Percentiles rank a stretch among this genome's conserved stretches.
These are phyloP conservation scores for Salix arbutifolia DNA, from an alignment of 345 rosid species.

Conservation along the genomic window DNA sequence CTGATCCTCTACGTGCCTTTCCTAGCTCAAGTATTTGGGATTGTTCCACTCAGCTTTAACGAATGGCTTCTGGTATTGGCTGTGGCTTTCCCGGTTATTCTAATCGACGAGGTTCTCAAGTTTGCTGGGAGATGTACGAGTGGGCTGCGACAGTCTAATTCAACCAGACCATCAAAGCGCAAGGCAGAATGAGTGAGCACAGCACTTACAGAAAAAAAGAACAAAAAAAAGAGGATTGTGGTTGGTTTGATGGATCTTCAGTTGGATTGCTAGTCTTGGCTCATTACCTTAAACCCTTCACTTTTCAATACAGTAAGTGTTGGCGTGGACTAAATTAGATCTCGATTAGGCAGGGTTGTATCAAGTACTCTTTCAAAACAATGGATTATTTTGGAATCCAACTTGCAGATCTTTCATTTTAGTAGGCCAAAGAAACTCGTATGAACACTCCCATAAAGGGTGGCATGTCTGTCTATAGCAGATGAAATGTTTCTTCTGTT, in stretches of 20 bases:
- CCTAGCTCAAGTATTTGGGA: constrained; percentile 75
- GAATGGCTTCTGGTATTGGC: constrained; percentile 89
- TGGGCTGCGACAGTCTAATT: constrained; percentile 28
- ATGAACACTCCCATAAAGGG: background rate
- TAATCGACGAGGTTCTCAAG: constrained; percentile 82
- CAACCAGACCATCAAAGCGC: constrained; percentile 38
- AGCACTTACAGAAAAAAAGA: no score
- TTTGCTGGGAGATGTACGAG: constrained; percentile 68
- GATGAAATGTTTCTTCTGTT: background rate
- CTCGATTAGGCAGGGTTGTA: background rate
- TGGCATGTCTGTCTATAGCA: background rate
- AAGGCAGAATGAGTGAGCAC: constrained; percentile 42
- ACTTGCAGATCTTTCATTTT: background rate
- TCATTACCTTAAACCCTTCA: background rate
- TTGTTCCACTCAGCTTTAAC: constrained; percentile 76
- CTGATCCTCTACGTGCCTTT: constrained; percentile 82
- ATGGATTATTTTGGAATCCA: background rate
- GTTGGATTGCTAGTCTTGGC: background rate
- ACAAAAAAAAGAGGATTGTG: no score
- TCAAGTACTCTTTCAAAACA: background rate
- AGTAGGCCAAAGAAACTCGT: background rate
- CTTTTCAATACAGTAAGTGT: background rate
- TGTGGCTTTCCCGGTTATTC: constrained; percentile 71
- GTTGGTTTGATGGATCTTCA: background rate
- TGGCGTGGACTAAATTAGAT: constrained; percentile 6